Conservation (phyloP, 2,329 filamentous ascomycete genomes). For the Mycogone perniciosa region DNA sequence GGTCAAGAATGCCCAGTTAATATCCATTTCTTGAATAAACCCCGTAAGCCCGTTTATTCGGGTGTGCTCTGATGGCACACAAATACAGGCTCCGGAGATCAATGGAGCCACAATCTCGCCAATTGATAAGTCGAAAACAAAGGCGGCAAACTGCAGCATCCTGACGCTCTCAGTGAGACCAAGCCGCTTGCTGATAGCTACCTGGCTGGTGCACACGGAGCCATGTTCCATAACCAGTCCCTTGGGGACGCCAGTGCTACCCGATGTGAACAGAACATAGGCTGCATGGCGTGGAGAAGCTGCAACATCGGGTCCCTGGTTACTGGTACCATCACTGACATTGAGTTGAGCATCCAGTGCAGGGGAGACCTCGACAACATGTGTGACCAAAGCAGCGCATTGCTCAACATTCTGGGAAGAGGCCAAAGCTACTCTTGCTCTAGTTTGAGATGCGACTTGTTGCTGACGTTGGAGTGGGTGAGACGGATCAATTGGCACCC, state of each 20-base stretch:
- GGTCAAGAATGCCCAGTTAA: constrained; percentile 1
- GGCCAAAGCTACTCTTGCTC: neutral
- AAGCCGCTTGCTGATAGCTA: neutral
- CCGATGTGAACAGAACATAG: constrained; percentile 21
- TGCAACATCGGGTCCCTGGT: neutral
- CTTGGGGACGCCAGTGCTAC: constrained; percentile 19
- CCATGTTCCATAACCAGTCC: constrained; percentile 18
- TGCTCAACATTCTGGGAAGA: neutral
- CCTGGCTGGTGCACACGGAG: constrained; percentile 3
- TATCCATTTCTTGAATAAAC: neutral
- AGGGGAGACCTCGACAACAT: neutral
- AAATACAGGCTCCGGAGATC: neutral
- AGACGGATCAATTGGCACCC: constrained; percentile 11
- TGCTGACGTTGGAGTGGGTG: neutral
- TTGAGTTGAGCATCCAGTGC: neutral
- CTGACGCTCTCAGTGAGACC: neutral
- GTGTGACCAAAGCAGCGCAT: neutral
- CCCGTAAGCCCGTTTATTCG: neutral
- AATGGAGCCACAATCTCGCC: neutral
- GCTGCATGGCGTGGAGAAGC: constrained; percentile 4
- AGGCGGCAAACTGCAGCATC: neutral
- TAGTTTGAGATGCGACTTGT: neutral
- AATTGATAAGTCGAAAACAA: neutral
- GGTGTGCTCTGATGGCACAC: neutral
- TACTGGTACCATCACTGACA: neutral